Base-by-base conservation (phyloP, 148 eudicot genomes). In the Rhododendron simsii region DNA sequence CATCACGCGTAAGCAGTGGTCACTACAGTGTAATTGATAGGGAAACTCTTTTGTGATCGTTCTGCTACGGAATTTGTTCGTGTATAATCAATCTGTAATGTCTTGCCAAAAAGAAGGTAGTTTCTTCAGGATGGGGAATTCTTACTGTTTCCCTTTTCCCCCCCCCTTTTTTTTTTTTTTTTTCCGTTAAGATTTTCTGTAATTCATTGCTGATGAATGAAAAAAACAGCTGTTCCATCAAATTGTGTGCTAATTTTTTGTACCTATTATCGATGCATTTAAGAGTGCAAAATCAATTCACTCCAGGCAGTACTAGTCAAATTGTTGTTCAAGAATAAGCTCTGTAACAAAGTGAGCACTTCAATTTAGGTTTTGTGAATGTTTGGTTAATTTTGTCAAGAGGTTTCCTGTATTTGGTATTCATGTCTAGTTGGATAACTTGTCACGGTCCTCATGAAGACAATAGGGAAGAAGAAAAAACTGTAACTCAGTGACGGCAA, bases 41-140 rank as follows among this genome's bases (percentile, higher is more conserved):
- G 81, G 61, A 76, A 47, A 67, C 57, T 55, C 83, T 14, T 82
- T 59, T n/a, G 48, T 81, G 74, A 81, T 86, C 23, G 15, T 55
- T 47, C 81, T 71, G 79, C 65, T 48, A 50, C 51, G 28, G 55
- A 39, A 78, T 86, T 50, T 74, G 84, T 90, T 65, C n/a, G 77
- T 89, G 88, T 91, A 88, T 87, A 83, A 88, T 88, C 87, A 85
- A 77, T 89, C 82, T 85, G 80, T 83, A 86, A 88, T 82, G 85
- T 87, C 87, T 86, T 84, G 84, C 61, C 30, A 81, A 41, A 81
- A 88, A 87, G 83, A 90, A 84, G 83, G 69, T 81, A 78, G 37
- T 85, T 41, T 41, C 39, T 86, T 78, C 65, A 85, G 74, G 61
- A 82, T 77, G 83, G 84, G 78, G 82, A 85, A 80, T 74, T 28